phyloP scores from a whole-genome alignment of 202 grass and related monocot species.

The Zizania palustris region DNA sequence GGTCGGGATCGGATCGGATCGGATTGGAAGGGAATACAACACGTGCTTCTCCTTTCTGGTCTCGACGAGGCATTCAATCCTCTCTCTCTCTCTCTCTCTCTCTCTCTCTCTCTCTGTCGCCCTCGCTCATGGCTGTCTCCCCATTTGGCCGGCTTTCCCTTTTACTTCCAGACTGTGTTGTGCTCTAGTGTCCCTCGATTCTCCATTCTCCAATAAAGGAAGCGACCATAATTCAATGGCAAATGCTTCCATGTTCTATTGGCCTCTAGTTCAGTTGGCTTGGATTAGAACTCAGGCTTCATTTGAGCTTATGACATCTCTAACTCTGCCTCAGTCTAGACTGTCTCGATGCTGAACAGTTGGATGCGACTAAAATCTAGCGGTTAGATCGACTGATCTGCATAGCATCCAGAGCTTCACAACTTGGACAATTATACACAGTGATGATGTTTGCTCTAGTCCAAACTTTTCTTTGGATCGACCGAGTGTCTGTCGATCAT shows the following conservation, averaged over 20 bases:
- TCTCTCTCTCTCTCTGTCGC: too few relatives aligned
- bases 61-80: not conserved
- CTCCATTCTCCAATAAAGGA: not conserved
- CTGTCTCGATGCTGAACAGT: slow-evolving; percentile 16
- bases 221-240: not conserved
- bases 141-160: slow-evolving; percentile 18
- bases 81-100: too few relatives aligned
- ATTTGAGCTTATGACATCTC: too few relatives aligned
- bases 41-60: slow-evolving; percentile 28
- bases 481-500: too few relatives aligned
- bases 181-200: slow-evolving; percentile 13
- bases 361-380: slow-evolving; percentile 15
- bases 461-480: too few relatives aligned
- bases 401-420: not conserved
- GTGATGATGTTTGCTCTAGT: too few relatives aligned
- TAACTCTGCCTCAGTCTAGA: slow-evolving; percentile 5
- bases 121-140: not conserved
- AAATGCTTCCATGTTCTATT: slow-evolving; percentile 28
- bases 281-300: not conserved
- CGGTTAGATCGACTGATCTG: not conserved
- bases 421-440: too few relatives aligned
- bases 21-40: not conserved
- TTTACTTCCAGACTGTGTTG: slow-evolving; percentile 47
- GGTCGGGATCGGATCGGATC: not conserved
- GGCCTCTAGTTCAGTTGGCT: not conserved